A percentile compares a stretch with the other conserved stretches of the same genome.
These are phyloP conservation scores for Coniferiporia sulphurascens DNA, from an alignment of 1,284 basidiomycete genomes.

Conservation along the genomic window DNA sequence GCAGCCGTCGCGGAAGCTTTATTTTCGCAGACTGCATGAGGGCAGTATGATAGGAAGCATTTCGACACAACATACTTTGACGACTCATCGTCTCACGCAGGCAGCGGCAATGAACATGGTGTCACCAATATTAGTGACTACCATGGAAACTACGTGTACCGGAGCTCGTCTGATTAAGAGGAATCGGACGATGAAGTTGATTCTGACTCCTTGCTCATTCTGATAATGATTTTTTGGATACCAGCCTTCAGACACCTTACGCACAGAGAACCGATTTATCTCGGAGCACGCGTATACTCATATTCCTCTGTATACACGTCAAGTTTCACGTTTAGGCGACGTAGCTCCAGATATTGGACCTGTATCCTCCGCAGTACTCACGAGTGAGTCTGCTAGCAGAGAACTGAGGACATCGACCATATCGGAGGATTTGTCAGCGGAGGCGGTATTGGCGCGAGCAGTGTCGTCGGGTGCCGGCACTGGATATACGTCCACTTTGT, in stretches of 20 bases:
- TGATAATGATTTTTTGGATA: neutral
- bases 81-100: neutral
- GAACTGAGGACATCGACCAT: no score
- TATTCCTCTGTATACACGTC: neutral
- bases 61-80: neutral
- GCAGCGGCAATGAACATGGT: neutral
- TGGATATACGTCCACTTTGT: conserved; percentile 12
- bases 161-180: neutral
- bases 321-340: neutral
- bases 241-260: neutral
- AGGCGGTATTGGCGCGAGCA: no score
- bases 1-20: neutral
- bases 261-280: neutral
- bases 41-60: neutral
- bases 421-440: neutral
- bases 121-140: neutral
- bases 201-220: conserved; percentile 6
- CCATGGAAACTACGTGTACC: conserved; percentile 3
- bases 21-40: neutral
- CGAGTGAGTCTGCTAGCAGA: no score
- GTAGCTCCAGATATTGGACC: neutral
- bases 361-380: neutral
- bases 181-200: neutral
- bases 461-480: neutral
- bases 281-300: neutral